Percentiles rank a stretch among this genome's conserved stretches.
Evolutionary conservation across 139 green algal species (phyloP).

Genomic region (Coelastrella sp.): DNA sequence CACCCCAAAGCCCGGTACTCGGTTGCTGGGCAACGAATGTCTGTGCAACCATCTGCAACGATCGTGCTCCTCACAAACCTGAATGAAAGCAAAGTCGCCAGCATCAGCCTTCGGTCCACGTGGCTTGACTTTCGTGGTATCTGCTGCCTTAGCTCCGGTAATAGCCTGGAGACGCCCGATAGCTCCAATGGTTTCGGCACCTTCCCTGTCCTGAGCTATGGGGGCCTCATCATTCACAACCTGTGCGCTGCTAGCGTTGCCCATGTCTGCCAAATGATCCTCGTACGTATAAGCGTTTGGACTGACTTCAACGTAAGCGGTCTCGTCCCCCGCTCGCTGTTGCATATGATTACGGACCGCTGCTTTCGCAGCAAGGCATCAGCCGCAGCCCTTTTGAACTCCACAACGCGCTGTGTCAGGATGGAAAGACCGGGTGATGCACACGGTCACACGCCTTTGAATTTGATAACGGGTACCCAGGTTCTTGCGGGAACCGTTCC

Average conservation of each 20-base stretch:
- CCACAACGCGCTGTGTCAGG: no score
- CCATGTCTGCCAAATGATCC: slow-evolving; percentile 42
- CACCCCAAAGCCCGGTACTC: no score
- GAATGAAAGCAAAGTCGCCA: slow-evolving; percentile 57
- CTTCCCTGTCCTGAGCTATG: not conserved
- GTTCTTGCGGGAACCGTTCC: no score
- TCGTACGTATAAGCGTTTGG: slow-evolving; percentile 39
- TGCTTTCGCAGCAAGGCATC: slow-evolving; percentile 1
- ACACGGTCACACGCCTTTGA: no score
- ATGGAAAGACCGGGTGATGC: no score
- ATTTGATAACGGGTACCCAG: no score
- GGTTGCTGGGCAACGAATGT: not conserved
- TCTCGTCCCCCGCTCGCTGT: not conserved
- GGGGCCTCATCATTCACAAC: not conserved
- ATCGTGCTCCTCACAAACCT: slow-evolving; percentile 24
- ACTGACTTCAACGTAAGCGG: not conserved
- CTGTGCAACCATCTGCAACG: not conserved
- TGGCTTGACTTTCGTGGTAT: slow-evolving; percentile 9
- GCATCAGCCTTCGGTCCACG: slow-evolving; percentile 40
- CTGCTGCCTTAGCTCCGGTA: slow-evolving; percentile 47
- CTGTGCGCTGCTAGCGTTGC: slow-evolving; percentile 2
- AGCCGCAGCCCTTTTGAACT: not conserved
- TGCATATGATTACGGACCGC: not conserved
- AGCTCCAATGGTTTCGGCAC: slow-evolving; percentile 10
- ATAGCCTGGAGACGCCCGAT: slow-evolving; percentile 40